Percentiles rank a stretch among this genome's conserved stretches.
These are phyloP conservation scores for Penicillium sp. DNA, from an alignment of 2,329 filamentous ascomycete species.

Conservation along the genomic window DNA sequence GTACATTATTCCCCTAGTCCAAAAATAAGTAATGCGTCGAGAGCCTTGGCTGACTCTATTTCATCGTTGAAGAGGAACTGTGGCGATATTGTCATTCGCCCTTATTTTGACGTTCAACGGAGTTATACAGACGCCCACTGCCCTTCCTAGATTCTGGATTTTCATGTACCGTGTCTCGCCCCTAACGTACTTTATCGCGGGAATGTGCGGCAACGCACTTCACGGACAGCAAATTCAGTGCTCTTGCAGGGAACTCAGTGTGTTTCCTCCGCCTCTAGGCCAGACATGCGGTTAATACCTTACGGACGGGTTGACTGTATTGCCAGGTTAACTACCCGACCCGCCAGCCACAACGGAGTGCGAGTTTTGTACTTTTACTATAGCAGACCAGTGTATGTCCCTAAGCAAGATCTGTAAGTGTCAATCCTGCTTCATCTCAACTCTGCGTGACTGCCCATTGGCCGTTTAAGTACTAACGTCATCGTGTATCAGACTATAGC, in stretches of 20 bases:
- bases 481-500: background rate
- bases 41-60: background rate
- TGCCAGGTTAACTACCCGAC: too few relatives aligned
- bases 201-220: background rate
- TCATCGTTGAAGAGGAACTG: background rate
- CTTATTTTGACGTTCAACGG: too few relatives aligned
- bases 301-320: background rate
- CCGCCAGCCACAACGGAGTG: background rate
- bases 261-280: background rate
- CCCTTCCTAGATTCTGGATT: too few relatives aligned
- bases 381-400: too few relatives aligned
- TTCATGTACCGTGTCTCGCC: too few relatives aligned
- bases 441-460: background rate
- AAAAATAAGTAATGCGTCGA: background rate
- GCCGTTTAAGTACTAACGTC: background rate
- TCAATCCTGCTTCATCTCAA: too few relatives aligned
- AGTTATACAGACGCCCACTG: too few relatives aligned
- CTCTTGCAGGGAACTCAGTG: background rate
- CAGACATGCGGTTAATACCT: background rate
- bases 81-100: too few relatives aligned
- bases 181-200: too few relatives aligned
- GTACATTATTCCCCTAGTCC: background rate
- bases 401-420: too few relatives aligned
- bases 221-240: too few relatives aligned
- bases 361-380: background rate